Evolutionary conservation across 1,139 yeast genomes (phyloP).

Genomic region (Protomyces inundatus): DNA sequence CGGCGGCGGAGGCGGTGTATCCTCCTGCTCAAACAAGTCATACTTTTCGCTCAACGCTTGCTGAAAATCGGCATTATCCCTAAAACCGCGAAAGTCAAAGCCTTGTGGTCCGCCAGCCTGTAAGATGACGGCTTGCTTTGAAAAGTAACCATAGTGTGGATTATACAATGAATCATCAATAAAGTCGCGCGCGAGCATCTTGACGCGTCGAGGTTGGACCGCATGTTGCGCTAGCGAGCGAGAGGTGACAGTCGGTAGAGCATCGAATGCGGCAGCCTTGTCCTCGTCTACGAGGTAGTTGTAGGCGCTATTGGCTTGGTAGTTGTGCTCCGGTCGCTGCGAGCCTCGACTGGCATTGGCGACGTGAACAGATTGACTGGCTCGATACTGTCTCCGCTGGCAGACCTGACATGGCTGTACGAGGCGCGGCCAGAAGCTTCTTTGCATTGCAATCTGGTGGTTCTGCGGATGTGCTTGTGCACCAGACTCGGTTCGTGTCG

Average conservation of each 20-base stretch:
- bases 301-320: slow-evolving; percentile 19
- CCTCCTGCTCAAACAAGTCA: slow-evolving; percentile 46
- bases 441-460: neutral
- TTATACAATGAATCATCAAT: slow-evolving; percentile 81
- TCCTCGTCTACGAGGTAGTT: slow-evolving; percentile 21
- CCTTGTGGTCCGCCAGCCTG: slow-evolving; percentile 47
- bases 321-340: slow-evolving; percentile 17
- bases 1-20: neutral
- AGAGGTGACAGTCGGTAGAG: slow-evolving; percentile 17
- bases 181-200: slow-evolving; percentile 70
- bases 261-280: slow-evolving; percentile 13
- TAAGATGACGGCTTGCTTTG: slow-evolving; percentile 42
- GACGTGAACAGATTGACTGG: neutral
- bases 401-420: neutral
- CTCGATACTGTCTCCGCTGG: neutral
- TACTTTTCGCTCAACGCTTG: slow-evolving; percentile 38
- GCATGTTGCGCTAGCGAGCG: slow-evolving; percentile 14
- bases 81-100: slow-evolving; percentile 41
- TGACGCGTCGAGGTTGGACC: slow-evolving; percentile 50
- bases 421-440: neutral
- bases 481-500: too few species aligned
- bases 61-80: slow-evolving; percentile 27
- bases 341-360: neutral
- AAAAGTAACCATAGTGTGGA: slow-evolving; percentile 75
- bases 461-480: too few species aligned